A percentile compares a stretch with the other conserved stretches of the same genome.
Evolutionary conservation across 208 protist genomes (phyloP).

Genomic region (Leishmania martiniquensis): DNA sequence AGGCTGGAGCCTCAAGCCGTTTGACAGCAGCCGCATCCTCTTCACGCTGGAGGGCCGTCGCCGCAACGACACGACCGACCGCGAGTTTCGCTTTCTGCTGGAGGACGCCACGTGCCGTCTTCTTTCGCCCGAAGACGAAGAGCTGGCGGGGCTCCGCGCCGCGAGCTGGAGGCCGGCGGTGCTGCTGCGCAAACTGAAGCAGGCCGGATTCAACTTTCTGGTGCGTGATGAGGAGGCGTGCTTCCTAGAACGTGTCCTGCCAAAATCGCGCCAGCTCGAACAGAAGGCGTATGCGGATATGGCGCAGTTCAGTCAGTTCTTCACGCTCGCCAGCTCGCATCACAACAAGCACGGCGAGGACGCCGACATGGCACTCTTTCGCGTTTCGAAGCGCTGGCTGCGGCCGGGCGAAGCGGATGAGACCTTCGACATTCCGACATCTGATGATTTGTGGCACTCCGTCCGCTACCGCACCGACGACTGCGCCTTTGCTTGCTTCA

Average conservation of each 20-base stretch:
- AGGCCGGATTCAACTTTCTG: slow-evolving; percentile 89
- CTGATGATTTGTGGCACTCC: slow-evolving; percentile 53
- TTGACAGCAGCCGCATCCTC: slow-evolving; percentile 71
- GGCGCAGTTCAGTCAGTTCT: slow-evolving; percentile 85
- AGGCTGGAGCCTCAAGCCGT: slow-evolving; percentile 75
- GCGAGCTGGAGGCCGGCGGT: slow-evolving; percentile 77
- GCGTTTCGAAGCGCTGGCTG: slow-evolving; percentile 65
- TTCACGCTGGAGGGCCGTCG: slow-evolving; percentile 78
- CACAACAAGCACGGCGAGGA: slow-evolving; percentile 92
- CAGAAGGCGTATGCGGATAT: slow-evolving; percentile 88
- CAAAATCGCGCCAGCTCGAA: slow-evolving; percentile 77
- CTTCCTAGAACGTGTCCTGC: slow-evolving; percentile 69
- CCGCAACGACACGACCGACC: slow-evolving; percentile 81
- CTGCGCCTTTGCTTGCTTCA: slow-evolving; percentile 67
- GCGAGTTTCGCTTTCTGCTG: slow-evolving; percentile 86
- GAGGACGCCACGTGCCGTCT: slow-evolving; percentile 82
- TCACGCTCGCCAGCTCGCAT: slow-evolving; percentile 67
- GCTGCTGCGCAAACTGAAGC: slow-evolving; percentile 76
- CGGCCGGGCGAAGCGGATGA: slow-evolving; percentile 48
- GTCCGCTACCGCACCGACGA: slow-evolving; percentile 80
- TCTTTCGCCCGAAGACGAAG: slow-evolving; percentile 75
- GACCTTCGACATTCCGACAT: slow-evolving; percentile 33
- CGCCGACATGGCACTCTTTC: slow-evolving; percentile 87
- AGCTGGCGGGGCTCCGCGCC: slow-evolving; percentile 67
- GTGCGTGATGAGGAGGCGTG: slow-evolving; percentile 75